Conservation (phyloP, 169 alveolate species). For the Eimeria brunetti region DNA sequence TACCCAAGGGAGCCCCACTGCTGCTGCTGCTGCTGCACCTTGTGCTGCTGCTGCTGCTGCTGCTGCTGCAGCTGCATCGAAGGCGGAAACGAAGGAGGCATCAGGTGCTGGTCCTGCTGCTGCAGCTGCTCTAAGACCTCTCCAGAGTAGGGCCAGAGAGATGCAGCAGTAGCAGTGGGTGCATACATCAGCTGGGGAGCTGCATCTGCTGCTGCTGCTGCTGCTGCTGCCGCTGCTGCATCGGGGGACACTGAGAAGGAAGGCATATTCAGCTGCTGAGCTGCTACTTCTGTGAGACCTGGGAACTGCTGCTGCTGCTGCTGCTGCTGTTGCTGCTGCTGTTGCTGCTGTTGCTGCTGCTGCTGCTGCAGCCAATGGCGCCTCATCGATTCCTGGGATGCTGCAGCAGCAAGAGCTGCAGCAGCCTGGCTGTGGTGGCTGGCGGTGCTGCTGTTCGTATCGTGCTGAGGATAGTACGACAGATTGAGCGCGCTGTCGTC, state of each 20-base stretch:
- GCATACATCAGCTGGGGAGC: not conserved
- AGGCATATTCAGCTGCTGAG: not conserved
- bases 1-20: conserved; percentile 16
- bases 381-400: not conserved
- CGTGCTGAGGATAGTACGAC: conserved; percentile 43
- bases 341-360: not conserved
- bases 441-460: conserved; percentile 9
- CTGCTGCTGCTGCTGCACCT: conserved; percentile 1
- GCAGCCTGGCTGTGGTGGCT: conserved; percentile 34
- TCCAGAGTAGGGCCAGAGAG: conserved; percentile 11
- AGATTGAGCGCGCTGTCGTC: conserved; percentile 1
- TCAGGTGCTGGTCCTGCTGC: conserved; percentile 2
- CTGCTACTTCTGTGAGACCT: not conserved
- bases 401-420: conserved; percentile 26
- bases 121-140: conserved; percentile 12
- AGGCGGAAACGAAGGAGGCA: conserved; percentile 20
- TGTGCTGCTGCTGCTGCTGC: not conserved
- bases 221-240: conserved; percentile 25
- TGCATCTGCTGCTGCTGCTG: conserved; percentile 2
- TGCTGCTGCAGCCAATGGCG: conserved; percentile 24
- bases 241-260: conserved; percentile 14
- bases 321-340: not conserved
- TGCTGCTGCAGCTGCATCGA: not conserved
- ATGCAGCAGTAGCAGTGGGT: not conserved
- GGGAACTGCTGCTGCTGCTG: conserved; percentile 2